These are phyloP conservation scores for Naganishia vishniacii DNA, from an alignment of 768 basidiomycete species.

Conservation along the genomic window DNA sequence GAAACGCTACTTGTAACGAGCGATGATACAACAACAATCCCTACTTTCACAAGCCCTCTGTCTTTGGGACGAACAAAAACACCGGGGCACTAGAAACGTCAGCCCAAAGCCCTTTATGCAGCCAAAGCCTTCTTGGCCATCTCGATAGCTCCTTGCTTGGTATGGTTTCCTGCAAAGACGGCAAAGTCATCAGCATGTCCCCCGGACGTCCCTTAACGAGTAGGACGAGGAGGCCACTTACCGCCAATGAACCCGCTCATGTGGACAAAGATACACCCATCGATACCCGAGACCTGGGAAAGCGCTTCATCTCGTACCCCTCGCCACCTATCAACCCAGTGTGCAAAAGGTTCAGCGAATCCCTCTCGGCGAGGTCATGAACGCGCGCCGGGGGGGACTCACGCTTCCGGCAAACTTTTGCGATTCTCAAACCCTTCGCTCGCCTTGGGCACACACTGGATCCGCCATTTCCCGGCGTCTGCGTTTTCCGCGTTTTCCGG, in stretches of 20 bases:
- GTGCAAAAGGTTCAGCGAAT: not conserved
- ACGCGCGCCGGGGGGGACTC: conserved; percentile 25
- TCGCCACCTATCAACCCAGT: conserved; percentile 58
- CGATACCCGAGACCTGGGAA: conserved; percentile 66
- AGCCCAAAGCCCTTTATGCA: not conserved
- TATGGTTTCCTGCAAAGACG: conserved; percentile 61
- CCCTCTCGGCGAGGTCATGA: too few species aligned
- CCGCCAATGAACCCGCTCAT: conserved; percentile 96
- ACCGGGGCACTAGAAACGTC: too few species aligned
- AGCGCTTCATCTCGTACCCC: conserved; percentile 81
- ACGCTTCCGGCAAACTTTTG: conserved; percentile 79
- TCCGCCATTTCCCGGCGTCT: conserved; percentile 64
- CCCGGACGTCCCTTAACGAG: not conserved
- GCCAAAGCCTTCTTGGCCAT: conserved; percentile 67
- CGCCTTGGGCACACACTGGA: conserved; percentile 81
- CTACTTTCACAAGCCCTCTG: too few species aligned
- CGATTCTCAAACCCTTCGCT: conserved; percentile 83
- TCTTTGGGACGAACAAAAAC: too few species aligned
- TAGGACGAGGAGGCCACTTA: conserved; percentile 48
- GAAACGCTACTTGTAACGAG: too few species aligned
- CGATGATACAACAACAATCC: too few species aligned
- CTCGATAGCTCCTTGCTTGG: conserved; percentile 75
- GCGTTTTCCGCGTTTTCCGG: conserved; percentile 64
- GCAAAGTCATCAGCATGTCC: not conserved
- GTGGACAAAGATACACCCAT: conserved; percentile 85